Evolutionary conservation across 1,139 yeast genomes (phyloP).

Genomic region (Zygoascus sp.): DNA sequence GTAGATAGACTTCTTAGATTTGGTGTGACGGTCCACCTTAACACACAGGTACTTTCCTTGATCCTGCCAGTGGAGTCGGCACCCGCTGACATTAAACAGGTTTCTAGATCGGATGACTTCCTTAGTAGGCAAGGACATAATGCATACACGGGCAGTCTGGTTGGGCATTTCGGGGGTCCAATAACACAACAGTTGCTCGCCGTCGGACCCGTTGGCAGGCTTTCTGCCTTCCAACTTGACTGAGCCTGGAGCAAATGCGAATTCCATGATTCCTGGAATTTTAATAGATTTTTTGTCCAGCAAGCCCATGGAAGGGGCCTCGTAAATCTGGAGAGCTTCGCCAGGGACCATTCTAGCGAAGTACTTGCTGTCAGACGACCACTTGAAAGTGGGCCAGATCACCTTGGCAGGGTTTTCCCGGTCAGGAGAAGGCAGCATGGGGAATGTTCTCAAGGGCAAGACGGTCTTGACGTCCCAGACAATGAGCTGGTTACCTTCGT

Average conservation of each 20-base stretch:
- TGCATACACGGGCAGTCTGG: conserved; percentile 91
- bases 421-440: conserved; percentile 67
- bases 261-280: conserved; percentile 82
- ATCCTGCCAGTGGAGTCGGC: conserved; percentile 92
- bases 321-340: conserved; percentile 79
- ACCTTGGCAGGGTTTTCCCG: conserved; percentile 50
- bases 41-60: conserved; percentile 83
- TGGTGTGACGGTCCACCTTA: conserved; percentile 95
- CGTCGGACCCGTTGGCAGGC: conserved; percentile 38
- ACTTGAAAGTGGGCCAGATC: conserved; percentile 96
- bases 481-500: conserved; percentile 89
- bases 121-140: conserved; percentile 84
- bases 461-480: conserved; percentile 90
- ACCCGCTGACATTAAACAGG: conserved; percentile 89
- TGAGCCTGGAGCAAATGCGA: conserved; percentile 93
- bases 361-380: conserved; percentile 92
- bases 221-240: conserved; percentile 54
- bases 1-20: conserved; percentile 86
- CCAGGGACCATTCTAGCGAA: conserved; percentile 96
- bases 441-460: conserved; percentile 83
- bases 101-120: conserved; percentile 84
- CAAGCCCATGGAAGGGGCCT: conserved; percentile 63
- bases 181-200: conserved; percentile 71
- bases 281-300: conserved; percentile 83
- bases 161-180: conserved; percentile 96